A percentile compares a stretch with the other conserved stretches of the same genome.
Conservation (phyloP, 257 asterid species). For the Ajuga chamaepitys region DNA sequence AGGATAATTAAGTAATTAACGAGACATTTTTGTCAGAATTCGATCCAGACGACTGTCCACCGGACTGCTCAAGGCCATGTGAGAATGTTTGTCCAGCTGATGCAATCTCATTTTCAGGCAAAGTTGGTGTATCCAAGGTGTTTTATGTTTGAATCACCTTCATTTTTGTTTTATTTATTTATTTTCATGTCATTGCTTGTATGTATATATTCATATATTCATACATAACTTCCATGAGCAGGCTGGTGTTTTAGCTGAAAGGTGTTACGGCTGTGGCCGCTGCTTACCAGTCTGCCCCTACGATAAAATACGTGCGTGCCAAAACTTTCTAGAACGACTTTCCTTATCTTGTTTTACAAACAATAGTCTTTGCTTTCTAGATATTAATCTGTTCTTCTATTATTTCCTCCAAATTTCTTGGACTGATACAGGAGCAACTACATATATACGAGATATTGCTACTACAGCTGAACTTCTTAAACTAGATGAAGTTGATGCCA, state of each 20-base stretch:
- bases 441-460: constrained; percentile 60
- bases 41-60: constrained; percentile 77
- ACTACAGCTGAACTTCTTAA: constrained; percentile 71
- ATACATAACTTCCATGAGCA: constrained; percentile 15
- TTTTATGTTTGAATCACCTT: not conserved
- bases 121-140: constrained; percentile 44
- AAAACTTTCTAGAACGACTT: not conserved
- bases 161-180: not conserved
- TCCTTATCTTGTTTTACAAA: not conserved
- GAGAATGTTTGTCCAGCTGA: constrained; percentile 85
- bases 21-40: constrained; percentile 51
- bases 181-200: not conserved
- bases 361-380: not conserved
- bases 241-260: constrained; percentile 77
- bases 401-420: constrained; percentile 1
- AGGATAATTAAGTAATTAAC: not conserved
- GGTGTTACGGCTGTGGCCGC: constrained; percentile 98
- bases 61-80: constrained; percentile 80
- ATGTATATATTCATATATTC: not conserved
- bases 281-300: constrained; percentile 88
- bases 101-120: constrained; percentile 49
- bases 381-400: not conserved
- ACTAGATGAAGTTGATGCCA: constrained; percentile 58
- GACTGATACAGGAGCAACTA: constrained; percentile 46
- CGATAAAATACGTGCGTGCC: constrained; percentile 76